Conservation (phyloP, 2,329 filamentous ascomycete genomes). For the Ascochyta pisi region DNA sequence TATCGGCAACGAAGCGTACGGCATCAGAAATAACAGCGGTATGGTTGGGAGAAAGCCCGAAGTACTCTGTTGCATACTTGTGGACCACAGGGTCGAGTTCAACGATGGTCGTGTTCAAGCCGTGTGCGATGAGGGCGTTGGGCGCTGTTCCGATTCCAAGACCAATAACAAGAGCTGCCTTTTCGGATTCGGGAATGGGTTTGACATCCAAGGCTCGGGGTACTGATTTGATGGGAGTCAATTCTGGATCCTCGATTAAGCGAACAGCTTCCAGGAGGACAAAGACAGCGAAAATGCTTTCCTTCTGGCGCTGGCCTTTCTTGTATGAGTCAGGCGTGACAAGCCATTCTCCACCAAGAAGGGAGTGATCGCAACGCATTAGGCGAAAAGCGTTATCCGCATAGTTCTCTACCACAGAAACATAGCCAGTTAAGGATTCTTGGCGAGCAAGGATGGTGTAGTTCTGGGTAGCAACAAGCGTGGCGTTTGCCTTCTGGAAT, state of each 20-base stretch:
- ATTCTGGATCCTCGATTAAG: conserved; percentile 64
- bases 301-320: conserved; percentile 64
- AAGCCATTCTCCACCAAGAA: conserved; percentile 92
- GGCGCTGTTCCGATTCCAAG: conserved; percentile 93
- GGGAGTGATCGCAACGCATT: conserved; percentile 91
- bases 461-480: conserved; percentile 64
- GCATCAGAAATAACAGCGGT: conserved; percentile 84
- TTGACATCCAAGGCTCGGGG: conserved; percentile 45
- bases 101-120: conserved; percentile 90
- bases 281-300: conserved; percentile 96
- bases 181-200: conserved; percentile 65
- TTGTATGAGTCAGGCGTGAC: conserved; percentile 54
- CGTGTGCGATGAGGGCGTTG: conserved; percentile 82
- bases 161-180: conserved; percentile 85
- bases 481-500: conserved; percentile 68
- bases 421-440: conserved; percentile 89
- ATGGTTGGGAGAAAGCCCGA: conserved; percentile 78
- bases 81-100: conserved; percentile 93
- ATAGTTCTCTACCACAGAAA: conserved; percentile 84
- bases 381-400: conserved; percentile 72
- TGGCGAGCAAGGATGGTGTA: conserved; percentile 80
- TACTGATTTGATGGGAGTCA: conserved; percentile 5
- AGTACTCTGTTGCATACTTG: conserved; percentile 82
- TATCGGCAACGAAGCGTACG: conserved; percentile 66
- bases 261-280: conserved; percentile 92